phyloP scores from a whole-genome alignment of 1,284 basidiomycete species.

The Waitea zeae region DNA sequence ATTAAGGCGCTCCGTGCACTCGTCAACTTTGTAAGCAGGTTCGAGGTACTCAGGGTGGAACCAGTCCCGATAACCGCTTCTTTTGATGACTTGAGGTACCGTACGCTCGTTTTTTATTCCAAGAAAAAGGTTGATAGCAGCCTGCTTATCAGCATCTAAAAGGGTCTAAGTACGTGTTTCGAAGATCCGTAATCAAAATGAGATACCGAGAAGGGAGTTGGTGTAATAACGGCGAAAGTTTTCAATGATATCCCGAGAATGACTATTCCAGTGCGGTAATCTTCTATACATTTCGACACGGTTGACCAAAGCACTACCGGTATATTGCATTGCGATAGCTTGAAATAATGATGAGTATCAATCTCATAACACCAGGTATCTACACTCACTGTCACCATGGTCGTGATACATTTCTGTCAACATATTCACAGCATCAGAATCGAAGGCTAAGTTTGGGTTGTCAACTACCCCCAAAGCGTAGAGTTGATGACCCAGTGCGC shows the following conservation, averaged over 20 bases:
- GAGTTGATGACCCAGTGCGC: conserved; percentile 88
- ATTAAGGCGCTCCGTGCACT: conserved; percentile 34
- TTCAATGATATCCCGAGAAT: conserved; percentile 94
- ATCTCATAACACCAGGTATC: neutral
- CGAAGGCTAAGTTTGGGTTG: conserved; percentile 76
- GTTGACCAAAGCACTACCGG: conserved; percentile 91
- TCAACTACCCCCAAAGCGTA: conserved; percentile 86
- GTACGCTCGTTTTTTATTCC: conserved; percentile 55
- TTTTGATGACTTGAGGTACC: conserved; percentile 25
- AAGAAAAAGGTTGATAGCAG: conserved; percentile 93
- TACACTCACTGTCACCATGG: conserved; percentile 71
- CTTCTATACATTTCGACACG: conserved; percentile 93
- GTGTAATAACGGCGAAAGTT: conserved; percentile 93
- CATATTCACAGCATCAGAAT: conserved; percentile 94
- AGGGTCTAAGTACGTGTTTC: neutral
- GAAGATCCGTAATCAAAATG: neutral
- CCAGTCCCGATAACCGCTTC: conserved; percentile 69
- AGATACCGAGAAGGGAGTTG: conserved; percentile 73
- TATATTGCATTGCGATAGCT: conserved; percentile 95
- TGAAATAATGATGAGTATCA: neutral
- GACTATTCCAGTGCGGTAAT: conserved; percentile 95
- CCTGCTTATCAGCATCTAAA: conserved; percentile 91
- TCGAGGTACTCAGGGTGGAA: conserved; percentile 57
- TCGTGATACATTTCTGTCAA: conserved; percentile 99
- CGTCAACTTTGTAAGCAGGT: conserved; percentile 36